phyloP scores from a whole-genome alignment of 208 protist genomes.

The Porcisia deanei region DNA sequence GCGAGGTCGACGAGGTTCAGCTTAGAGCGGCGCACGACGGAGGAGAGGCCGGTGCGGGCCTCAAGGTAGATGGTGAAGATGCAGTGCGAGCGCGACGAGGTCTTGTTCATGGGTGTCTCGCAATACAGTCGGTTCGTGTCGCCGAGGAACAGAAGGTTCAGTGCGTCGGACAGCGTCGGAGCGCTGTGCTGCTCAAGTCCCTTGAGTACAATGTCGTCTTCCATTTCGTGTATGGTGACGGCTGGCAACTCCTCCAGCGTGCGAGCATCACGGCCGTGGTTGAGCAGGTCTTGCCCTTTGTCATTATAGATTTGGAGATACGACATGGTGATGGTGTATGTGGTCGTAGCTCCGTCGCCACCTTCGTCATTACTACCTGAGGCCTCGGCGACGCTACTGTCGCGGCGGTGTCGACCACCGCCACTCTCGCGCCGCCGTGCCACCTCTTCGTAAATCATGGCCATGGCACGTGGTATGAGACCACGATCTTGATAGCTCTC shows the following conservation, averaged over 20 bases:
- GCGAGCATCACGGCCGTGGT: slow-evolving; percentile 87
- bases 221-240: slow-evolving; percentile 68
- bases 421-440: slow-evolving; percentile 32
- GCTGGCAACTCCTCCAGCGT: slow-evolving; percentile 68
- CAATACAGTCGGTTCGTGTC: slow-evolving; percentile 88
- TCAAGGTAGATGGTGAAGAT: slow-evolving; percentile 88
- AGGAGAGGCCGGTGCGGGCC: slow-evolving; percentile 44
- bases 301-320: slow-evolving; percentile 94
- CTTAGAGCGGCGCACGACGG: slow-evolving; percentile 66
- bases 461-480: slow-evolving; percentile 87
- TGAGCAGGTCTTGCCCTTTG: slow-evolving; percentile 89
- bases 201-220: slow-evolving; percentile 65
- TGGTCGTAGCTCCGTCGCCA: slow-evolving; percentile 7
- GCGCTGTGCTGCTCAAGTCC: slow-evolving; percentile 71
- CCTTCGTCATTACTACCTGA: slow-evolving; percentile 1
- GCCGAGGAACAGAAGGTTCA: slow-evolving; percentile 86
- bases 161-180: slow-evolving; percentile 69
- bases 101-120: slow-evolving; percentile 93
- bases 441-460: slow-evolving; percentile 81
- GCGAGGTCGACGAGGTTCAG: slow-evolving; percentile 94
- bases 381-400: background rate
- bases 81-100: slow-evolving; percentile 92
- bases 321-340: slow-evolving; percentile 59
- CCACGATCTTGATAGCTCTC: slow-evolving; percentile 86
- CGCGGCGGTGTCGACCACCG: slow-evolving; percentile 7